Conservation (phyloP, 768 basidiomycete genomes). For the Lactifluus subvellereus region DNA sequence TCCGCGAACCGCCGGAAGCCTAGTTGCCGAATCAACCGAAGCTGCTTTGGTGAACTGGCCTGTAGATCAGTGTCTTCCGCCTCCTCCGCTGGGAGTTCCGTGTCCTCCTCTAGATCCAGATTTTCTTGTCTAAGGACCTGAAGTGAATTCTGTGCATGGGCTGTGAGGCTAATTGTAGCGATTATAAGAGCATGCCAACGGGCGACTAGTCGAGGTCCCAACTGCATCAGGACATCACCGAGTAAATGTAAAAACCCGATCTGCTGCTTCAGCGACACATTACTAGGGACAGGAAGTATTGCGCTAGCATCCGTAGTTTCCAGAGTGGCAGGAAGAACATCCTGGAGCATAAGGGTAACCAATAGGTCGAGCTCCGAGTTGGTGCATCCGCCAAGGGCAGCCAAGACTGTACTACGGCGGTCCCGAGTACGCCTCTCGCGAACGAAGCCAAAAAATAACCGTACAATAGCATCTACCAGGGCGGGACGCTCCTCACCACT, state of each 20-base stretch:
- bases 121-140: slow-evolving; percentile 32
- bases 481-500: slow-evolving; percentile 52
- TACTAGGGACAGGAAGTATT: slow-evolving; percentile 29
- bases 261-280: slow-evolving; percentile 57
- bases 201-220: slow-evolving; percentile 62
- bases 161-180: slow-evolving; percentile 59
- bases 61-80: slow-evolving; percentile 33
- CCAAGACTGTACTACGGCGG: slow-evolving; percentile 70
- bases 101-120: slow-evolving; percentile 33
- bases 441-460: slow-evolving; percentile 85
- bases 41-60: slow-evolving; percentile 21
- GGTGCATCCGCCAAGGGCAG: slow-evolving; percentile 60
- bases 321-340: slow-evolving; percentile 38
- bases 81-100: slow-evolving; percentile 12
- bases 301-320: slow-evolving; percentile 23
- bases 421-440: slow-evolving; percentile 65
- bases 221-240: slow-evolving; percentile 73
- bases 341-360: slow-evolving; percentile 82
- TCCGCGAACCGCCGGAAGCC: slow-evolving; percentile 83
- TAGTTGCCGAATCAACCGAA: slow-evolving; percentile 67
- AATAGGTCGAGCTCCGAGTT: slow-evolving; percentile 70
- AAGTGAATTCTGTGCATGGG: slow-evolving; percentile 56
- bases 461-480: slow-evolving; percentile 62
- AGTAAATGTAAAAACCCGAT: slow-evolving; percentile 81
- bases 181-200: slow-evolving; percentile 77